Percentiles rank a stretch among this genome's conserved stretches.
Conservation (phyloP, 1,139 yeast genomes). For the Candida sp. region DNA sequence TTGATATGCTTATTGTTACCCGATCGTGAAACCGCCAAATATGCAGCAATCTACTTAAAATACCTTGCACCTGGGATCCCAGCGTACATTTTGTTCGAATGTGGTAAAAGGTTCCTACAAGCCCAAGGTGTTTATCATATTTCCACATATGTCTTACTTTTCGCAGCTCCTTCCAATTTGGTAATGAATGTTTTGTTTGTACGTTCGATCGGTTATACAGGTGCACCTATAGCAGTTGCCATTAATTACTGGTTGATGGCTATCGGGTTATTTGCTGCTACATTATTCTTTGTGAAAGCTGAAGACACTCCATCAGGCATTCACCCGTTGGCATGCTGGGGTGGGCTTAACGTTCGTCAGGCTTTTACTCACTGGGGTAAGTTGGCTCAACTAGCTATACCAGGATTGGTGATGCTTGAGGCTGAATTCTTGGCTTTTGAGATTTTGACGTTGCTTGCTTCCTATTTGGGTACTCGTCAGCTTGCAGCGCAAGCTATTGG, state of each 20-base stretch:
- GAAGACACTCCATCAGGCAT: conserved; percentile 38
- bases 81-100: conserved; percentile 68
- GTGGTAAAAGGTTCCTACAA: conserved; percentile 68
- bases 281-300: conserved; percentile 33
- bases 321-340: conserved; percentile 45
- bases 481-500: conserved; percentile 60
- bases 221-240: conserved; percentile 59
- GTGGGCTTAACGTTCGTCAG: conserved; percentile 22
- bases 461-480: conserved; percentile 51
- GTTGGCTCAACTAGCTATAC: conserved; percentile 48
- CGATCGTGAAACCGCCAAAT: conserved; percentile 46
- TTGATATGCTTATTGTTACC: conserved; percentile 37
- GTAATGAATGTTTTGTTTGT: conserved; percentile 44
- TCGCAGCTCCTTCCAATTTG: conserved; percentile 64
- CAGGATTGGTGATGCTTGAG: conserved; percentile 57
- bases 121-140: conserved; percentile 82
- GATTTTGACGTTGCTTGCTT: conserved; percentile 51
- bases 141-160: conserved; percentile 62
- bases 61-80: conserved; percentile 54
- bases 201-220: conserved; percentile 38
- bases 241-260: conserved; percentile 58
- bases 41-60: conserved; percentile 50
- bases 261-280: conserved; percentile 38
- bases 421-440: conserved; percentile 60
- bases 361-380: conserved; percentile 47